phyloP scores from a whole-genome alignment of 345 rosid genomes.

The Brassica juncea region DNA sequence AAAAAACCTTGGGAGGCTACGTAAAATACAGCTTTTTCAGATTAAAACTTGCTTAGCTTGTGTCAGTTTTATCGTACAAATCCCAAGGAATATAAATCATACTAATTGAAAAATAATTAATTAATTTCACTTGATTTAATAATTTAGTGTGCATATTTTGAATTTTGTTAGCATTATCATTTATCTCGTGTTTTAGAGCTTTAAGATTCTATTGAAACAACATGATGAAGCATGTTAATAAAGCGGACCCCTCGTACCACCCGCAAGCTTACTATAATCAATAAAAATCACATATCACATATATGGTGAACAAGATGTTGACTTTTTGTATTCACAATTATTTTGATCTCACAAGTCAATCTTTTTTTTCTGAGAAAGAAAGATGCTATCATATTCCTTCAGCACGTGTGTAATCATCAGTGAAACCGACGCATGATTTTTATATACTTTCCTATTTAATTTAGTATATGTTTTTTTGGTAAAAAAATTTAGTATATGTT shows the following conservation, averaged over 20 bases:
- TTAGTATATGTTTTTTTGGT: neutral
- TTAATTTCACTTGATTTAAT: neutral
- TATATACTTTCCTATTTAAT: neutral
- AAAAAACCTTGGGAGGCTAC: neutral
- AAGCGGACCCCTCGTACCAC: slow-evolving; percentile 33
- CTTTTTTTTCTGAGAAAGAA: neutral
- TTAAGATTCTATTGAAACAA: slow-evolving; percentile 22
- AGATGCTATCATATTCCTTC: slow-evolving; percentile 29
- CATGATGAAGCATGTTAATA: slow-evolving; percentile 39
- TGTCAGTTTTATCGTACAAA: slow-evolving; percentile 22
- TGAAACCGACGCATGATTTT: slow-evolving; percentile 30
- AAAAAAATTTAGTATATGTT: neutral
- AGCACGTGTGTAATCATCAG: slow-evolving; percentile 66
- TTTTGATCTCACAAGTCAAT: slow-evolving; percentile 25
- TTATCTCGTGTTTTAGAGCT: neutral
- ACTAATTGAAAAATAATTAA: neutral
- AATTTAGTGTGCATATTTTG: neutral
- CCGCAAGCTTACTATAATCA: slow-evolving; percentile 33
- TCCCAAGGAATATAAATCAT: slow-evolving; percentile 7
- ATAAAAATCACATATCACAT: slow-evolving; percentile 23
- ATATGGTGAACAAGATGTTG: slow-evolving; percentile 29
- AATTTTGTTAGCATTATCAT: neutral
- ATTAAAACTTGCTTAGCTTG: slow-evolving; percentile 13
- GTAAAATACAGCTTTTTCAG: slow-evolving; percentile 28
- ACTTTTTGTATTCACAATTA: slow-evolving; percentile 21